Evolutionary conservation across 2,329 filamentous ascomycete genomes (phyloP).

Genomic region (Aspergillus glaucus): DNA sequence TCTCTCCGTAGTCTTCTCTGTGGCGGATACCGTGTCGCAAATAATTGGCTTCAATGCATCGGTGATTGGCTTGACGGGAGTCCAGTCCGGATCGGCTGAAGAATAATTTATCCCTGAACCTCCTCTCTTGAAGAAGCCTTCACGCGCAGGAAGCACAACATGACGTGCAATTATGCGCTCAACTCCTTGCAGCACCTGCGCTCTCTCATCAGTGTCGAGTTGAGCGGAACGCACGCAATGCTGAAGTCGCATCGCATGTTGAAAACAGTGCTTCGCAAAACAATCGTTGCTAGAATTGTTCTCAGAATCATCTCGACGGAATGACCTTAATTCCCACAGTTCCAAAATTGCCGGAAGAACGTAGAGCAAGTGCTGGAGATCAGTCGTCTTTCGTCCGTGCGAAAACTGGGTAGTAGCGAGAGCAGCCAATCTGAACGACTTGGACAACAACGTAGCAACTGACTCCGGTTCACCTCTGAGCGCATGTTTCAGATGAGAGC

Average conservation of each 20-base stretch:
- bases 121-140: slow-evolving; percentile 30
- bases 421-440: slow-evolving; percentile 28
- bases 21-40: slow-evolving; percentile 9
- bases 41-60: slow-evolving; percentile 33
- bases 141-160: slow-evolving; percentile 36
- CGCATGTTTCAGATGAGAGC: slow-evolving; percentile 35
- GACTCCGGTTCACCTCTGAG: slow-evolving; percentile 31
- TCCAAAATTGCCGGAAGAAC: slow-evolving; percentile 29
- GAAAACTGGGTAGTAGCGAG: slow-evolving; percentile 24
- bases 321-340: slow-evolving; percentile 34
- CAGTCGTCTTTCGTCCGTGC: slow-evolving; percentile 22
- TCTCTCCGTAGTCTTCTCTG: neutral
- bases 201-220: slow-evolving; percentile 26
- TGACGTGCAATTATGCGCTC: slow-evolving; percentile 36
- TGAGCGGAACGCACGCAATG: slow-evolving; percentile 20
- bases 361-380: slow-evolving; percentile 29
- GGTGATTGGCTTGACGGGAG: slow-evolving; percentile 29
- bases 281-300: slow-evolving; percentile 30
- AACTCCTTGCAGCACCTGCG: slow-evolving; percentile 26
- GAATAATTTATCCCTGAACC: slow-evolving; percentile 30
- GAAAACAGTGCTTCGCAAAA: slow-evolving; percentile 29
- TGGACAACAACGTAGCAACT: slow-evolving; percentile 30
- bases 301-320: slow-evolving; percentile 25
- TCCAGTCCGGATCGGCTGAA: slow-evolving; percentile 28
- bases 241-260: slow-evolving; percentile 29